Base-by-base conservation (phyloP, 2,329 filamentous ascomycete genomes). In the Ploettnerulaceae sp. region DNA sequence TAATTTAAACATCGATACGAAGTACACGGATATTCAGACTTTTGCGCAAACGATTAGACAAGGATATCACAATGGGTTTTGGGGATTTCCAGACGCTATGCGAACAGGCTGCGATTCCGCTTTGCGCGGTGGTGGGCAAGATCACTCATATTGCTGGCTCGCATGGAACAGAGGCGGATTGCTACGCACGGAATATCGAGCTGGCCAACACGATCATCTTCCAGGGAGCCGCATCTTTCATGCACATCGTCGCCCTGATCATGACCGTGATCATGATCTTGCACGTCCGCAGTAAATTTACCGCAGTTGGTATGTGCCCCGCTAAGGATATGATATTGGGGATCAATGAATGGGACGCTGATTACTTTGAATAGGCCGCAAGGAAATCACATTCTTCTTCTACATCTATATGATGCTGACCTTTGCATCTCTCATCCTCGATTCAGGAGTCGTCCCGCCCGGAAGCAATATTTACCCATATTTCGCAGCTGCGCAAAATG, bases 231-330 rank as follows among this genome's bases (percentile, higher is more conserved):
- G 82, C 89, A 17, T 88, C 87, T 52, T 89, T 91, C 63, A 87
- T 93, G 71, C 93, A 98, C 68, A 97, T 98, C 57, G 72, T 86
- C 47, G 88, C 91, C 11, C 73, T 98, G 49, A 73, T 82, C 59
- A 96, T 98, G 91, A 94, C 89, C 3, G 86, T 91, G 7, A 84
- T 95, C 61, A 98, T 98, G 93, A 89, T 98, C 52, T 75, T 98
- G 55, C 93, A 98, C 67, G 87, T 98, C 53, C 81, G 93, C 60
- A 91, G 88, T 61, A 98, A 98, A 71, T 98, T 98, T 68, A 98
- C 93, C 17, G 93, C 93, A 61, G 93, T 98, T 59, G 91, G 87
- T 91, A 77, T 49, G 85, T 69, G 28, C 3, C 45, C 9, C 8
- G 8, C 11, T 7, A 20, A 17, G 29, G 22, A 7, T 24, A 41